Evolutionary conservation across 768 basidiomycete genomes (phyloP), one percentile per base, ranked within the genome.

Genomic region (Lactifluus hygrophoroides): DNA sequence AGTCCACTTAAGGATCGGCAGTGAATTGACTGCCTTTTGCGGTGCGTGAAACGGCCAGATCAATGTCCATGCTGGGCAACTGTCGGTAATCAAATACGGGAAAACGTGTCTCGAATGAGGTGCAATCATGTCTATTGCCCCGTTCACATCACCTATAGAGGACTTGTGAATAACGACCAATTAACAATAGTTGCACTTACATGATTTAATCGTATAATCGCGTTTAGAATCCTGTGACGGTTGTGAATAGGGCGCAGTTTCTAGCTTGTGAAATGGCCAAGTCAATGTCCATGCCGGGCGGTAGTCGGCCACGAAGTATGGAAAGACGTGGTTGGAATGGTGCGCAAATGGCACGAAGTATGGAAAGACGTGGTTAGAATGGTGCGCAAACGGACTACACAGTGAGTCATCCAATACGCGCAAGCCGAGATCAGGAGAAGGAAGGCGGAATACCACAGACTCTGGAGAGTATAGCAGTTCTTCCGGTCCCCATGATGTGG

Each of bases 351-450:
- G n/a, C 13, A 47, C 32, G 16, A 58, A 48, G 51, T 48, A 61
- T 0, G 62, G 62, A 21, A 56, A 61, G 27, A 48, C 34, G 38
- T 46, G 37, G 40, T 13, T 32, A 40, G 40, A 38, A 42, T 43
- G 21, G 14, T 30, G 46, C 2, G 77, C 80, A 32, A 72, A 70
- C 17, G 79, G 80, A 27, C 82, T 81, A 5, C 69, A 71, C 2
- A 83, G 83, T 11, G 66, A 69, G 63, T 82, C 77, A 32, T 84
- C 82, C 19, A 77, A 66, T 69, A 80, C 75, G 35, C 86, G 77
- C 60, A 72, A 70, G 5, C 75, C 82, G 44, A 84, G 47, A 38
- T 57, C 55, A 7, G 68, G 68, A 5, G 67, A 66, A 25, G 65
- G 66, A 34, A 62, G 53, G 17, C 66, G 52, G 28, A 43, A 53